A percentile compares a stretch with the other conserved stretches of the same genome.
These are phyloP conservation scores for Kodamaea ohmeri DNA, from an alignment of 1,139 yeast species.

Conservation along the genomic window DNA sequence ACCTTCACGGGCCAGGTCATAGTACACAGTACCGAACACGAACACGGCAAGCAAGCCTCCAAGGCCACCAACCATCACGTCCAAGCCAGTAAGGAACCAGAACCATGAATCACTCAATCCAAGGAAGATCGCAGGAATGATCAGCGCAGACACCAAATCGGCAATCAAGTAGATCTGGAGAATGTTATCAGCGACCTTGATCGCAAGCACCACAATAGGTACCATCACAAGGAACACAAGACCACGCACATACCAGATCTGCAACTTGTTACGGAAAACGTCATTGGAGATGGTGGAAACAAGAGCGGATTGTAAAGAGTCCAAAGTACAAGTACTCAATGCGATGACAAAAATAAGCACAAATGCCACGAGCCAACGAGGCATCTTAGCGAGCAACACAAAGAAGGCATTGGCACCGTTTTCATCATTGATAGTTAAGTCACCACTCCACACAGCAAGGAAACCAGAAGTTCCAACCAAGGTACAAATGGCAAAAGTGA, in stretches of 20 bases:
- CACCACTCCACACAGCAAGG: constrained; percentile 88
- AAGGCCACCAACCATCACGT: constrained; percentile 77
- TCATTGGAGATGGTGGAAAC: constrained; percentile 89
- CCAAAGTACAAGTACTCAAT: constrained; percentile 85
- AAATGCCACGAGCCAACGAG: constrained; percentile 86
- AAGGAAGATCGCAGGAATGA: constrained; percentile 79
- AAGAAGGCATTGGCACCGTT: constrained; percentile 68
- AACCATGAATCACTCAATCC: constrained; percentile 65
- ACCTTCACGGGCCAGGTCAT: constrained; percentile 68
- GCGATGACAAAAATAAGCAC: constrained; percentile 70
- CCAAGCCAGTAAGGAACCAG: constrained; percentile 76
- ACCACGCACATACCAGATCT: constrained; percentile 63
- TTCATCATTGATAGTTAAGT: constrained; percentile 56
- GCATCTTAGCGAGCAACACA: constrained; percentile 66
- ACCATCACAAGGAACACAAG: constrained; percentile 74
- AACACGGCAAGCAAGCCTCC: constrained; percentile 81
- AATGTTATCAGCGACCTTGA: constrained; percentile 75
- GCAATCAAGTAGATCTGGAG: constrained; percentile 87
- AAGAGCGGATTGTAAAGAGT: constrained; percentile 84
- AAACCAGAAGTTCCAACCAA: constrained; percentile 82
- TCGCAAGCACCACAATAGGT: constrained; percentile 82
- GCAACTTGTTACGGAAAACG: constrained; percentile 75
- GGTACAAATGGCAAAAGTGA: constrained; percentile 60
- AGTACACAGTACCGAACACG: constrained; percentile 80
- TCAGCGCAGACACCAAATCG: constrained; percentile 82